Percentiles rank a stretch among this genome's conserved stretches.
Evolutionary conservation across 345 rosid species (phyloP).

Genomic region (Salix viminalis): DNA sequence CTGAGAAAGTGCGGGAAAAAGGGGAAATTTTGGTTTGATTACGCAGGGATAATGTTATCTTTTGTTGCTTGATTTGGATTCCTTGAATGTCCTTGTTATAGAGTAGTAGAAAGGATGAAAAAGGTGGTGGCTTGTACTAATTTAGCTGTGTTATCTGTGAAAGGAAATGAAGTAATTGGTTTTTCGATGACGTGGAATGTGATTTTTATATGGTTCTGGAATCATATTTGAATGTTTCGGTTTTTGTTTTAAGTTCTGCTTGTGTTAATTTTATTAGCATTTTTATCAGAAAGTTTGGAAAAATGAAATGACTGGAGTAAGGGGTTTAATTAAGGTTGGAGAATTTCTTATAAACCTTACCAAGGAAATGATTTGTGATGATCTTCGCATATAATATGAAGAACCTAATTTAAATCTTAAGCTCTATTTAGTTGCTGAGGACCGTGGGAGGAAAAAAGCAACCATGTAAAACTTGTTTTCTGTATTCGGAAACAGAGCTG

Average conservation of each 20-base stretch:
- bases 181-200: not conserved
- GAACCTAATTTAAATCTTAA: not conserved
- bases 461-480: not conserved
- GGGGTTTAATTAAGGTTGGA: not conserved
- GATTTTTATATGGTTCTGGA: not conserved
- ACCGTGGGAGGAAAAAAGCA: slow-evolving; percentile 5
- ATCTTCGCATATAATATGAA: not conserved
- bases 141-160: not conserved
- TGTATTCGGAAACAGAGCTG: not conserved
- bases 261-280: not conserved
- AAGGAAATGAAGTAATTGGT: not conserved
- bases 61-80: not conserved
- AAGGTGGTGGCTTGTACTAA: not conserved
- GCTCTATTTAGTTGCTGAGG: slow-evolving; percentile 13
- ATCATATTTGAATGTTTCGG: not conserved
- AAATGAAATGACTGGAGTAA: not conserved
- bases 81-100: not conserved
- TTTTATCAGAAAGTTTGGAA: not conserved
- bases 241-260: not conserved
- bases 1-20: not conserved
- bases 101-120: not conserved
- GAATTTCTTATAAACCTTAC: not conserved
- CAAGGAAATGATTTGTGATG: not conserved
- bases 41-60: not conserved
- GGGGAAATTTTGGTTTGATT: not conserved